These are phyloP conservation scores for Ogataea hybrid DNA, from an alignment of 1,139 yeast genomes.

Conservation along the genomic window DNA sequence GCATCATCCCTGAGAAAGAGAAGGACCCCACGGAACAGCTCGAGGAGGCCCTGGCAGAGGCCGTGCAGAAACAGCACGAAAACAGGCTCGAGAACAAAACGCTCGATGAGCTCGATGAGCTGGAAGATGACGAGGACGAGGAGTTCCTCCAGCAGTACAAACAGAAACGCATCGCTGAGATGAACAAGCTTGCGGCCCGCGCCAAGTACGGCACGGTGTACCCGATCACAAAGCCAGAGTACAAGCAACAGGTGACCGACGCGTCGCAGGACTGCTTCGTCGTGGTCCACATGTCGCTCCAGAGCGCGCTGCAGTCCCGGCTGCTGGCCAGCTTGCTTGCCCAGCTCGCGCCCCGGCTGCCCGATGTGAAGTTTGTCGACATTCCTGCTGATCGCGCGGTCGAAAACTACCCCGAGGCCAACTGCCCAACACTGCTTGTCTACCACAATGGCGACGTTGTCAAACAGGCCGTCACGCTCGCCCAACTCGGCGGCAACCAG, in stretches of 20 bases:
- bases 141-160: slow-evolving; percentile 52
- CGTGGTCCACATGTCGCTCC: slow-evolving; percentile 72
- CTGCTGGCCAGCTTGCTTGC: slow-evolving; percentile 56
- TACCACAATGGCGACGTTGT: slow-evolving; percentile 74
- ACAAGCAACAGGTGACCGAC: slow-evolving; percentile 78
- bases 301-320: slow-evolving; percentile 71
- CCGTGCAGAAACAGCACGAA: slow-evolving; percentile 72
- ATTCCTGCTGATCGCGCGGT: slow-evolving; percentile 87
- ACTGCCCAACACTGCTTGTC: slow-evolving; percentile 86
- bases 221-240: slow-evolving; percentile 83
- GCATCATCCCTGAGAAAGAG: slow-evolving; percentile 88
- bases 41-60: slow-evolving; percentile 86
- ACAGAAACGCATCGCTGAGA: slow-evolving; percentile 70
- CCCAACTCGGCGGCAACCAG: slow-evolving; percentile 81
- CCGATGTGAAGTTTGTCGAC: slow-evolving; percentile 89
- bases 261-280: slow-evolving; percentile 65
- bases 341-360: slow-evolving; percentile 53
- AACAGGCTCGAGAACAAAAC: slow-evolving; percentile 73
- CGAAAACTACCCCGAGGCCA: slow-evolving; percentile 84
- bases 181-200: slow-evolving; percentile 55
- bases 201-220: slow-evolving; percentile 75
- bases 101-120: slow-evolving; percentile 73
- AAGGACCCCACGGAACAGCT: slow-evolving; percentile 85
- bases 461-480: slow-evolving; percentile 75
- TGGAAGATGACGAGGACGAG: slow-evolving; percentile 35